These are phyloP conservation scores for Lactarius indigo DNA, from an alignment of 768 basidiomycete species.

Conservation along the genomic window DNA sequence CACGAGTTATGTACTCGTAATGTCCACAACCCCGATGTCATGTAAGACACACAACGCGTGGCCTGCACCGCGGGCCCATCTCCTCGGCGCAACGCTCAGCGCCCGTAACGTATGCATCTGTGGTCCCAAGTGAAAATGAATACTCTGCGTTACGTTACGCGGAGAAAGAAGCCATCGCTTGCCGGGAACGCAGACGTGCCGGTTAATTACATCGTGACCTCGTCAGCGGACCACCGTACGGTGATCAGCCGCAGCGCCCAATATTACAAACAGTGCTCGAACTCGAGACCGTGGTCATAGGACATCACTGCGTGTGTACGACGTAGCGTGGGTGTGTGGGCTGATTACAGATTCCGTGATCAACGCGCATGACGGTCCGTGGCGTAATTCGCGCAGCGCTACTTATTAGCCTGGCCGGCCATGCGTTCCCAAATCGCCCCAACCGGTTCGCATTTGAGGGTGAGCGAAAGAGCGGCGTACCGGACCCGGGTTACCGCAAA, in stretches of 20 bases:
- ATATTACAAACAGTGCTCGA: neutral
- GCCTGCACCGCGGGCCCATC: neutral
- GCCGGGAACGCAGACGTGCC: neutral
- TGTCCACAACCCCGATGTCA: neutral
- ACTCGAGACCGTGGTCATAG: neutral
- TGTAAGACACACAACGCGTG: neutral
- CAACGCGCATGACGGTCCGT: neutral
- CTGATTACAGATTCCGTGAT: neutral
- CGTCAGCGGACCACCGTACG: constrained; percentile 8
- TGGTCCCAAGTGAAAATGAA: neutral
- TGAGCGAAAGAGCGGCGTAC: neutral
- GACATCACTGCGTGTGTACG: neutral
- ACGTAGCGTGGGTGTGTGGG: neutral
- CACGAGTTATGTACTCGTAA: neutral
- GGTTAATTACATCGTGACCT: constrained; percentile 8
- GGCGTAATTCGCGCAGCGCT: neutral
- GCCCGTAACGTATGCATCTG: neutral
- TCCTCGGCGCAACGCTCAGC: neutral
- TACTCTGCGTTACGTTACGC: neutral
- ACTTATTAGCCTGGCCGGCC: too few relatives aligned
- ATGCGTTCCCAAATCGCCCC: neutral
- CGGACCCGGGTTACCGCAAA: neutral
- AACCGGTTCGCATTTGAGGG: neutral
- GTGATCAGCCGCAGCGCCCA: constrained; percentile 1
- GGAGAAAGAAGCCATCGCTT: neutral